phyloP scores from a whole-genome alignment of 2,329 filamentous ascomycete genomes.

The Alternaria sp. region DNA sequence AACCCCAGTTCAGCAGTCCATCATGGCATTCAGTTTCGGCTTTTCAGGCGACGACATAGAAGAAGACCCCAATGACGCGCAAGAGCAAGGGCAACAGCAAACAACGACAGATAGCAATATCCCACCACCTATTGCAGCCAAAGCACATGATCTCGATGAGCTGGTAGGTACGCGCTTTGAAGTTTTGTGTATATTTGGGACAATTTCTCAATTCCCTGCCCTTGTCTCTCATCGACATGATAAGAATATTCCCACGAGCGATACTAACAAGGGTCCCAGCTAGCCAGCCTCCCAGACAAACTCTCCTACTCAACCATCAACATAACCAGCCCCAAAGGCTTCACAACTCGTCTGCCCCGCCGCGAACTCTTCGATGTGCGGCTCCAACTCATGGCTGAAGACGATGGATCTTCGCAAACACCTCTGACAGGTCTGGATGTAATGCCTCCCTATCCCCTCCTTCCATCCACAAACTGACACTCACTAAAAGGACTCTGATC shows the following conservation, averaged over 20 bases:
- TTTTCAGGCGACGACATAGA: conserved; percentile 67
- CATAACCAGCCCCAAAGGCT: conserved; percentile 65
- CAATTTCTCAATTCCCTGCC: neutral
- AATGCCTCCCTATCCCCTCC: neutral
- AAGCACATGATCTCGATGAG: conserved; percentile 54
- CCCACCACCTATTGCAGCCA: conserved; percentile 45
- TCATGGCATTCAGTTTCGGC: conserved; percentile 61
- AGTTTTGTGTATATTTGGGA: neutral
- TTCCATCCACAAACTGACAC: conserved; percentile 20
- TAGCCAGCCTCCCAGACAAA: conserved; percentile 70
- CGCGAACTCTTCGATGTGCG: conserved; percentile 83
- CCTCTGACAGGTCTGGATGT: conserved; percentile 39
- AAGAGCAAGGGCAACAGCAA: conserved; percentile 8
- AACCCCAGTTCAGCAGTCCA: conserved; percentile 4
- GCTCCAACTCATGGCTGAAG: conserved; percentile 79
- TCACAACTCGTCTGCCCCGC: conserved; percentile 66
- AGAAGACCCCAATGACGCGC: conserved; percentile 50
- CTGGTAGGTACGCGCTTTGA: conserved; percentile 50
- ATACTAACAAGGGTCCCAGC: conserved; percentile 44
- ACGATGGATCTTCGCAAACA: conserved; percentile 48
- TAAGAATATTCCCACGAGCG: fast-evolving
- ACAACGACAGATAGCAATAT: conserved; percentile 15
- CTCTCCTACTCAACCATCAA: conserved; percentile 70
- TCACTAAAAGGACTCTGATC: conserved; percentile 62
- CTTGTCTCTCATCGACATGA: neutral